Percentiles rank a stretch among this genome's conserved stretches.
phyloP scores from a whole-genome alignment of 1,284 basidiomycete species.

The Apiotrichum sp. region DNA sequence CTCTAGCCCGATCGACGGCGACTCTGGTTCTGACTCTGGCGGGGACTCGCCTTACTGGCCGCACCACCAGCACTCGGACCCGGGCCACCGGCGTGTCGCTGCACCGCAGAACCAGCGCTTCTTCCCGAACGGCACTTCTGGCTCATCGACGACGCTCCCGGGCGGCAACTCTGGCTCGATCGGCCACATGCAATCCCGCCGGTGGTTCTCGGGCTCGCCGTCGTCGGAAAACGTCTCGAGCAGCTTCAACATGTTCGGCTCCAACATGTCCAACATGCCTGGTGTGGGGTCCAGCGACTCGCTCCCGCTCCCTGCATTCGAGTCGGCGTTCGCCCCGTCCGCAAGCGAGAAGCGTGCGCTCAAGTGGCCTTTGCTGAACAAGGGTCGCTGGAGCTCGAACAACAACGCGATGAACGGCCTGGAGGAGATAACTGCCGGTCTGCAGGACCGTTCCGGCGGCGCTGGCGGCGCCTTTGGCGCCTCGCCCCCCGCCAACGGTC shows the following conservation, averaged over 20 bases:
- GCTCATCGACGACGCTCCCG: constrained; percentile 8
- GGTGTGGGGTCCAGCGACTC: constrained; percentile 37
- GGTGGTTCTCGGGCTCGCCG: constrained; percentile 38
- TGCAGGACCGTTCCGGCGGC: constrained; percentile 7
- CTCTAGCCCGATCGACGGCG: constrained; percentile 1
- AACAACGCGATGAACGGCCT: constrained; percentile 8
- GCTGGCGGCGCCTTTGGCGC: neutral
- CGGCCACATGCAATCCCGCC: constrained; percentile 22
- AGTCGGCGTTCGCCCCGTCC: constrained; percentile 40
- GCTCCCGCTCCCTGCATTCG: constrained; percentile 17
- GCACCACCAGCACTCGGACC: neutral
- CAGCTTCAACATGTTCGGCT: constrained; percentile 22
- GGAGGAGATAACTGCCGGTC: constrained; percentile 14
- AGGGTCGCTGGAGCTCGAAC: constrained; percentile 22
- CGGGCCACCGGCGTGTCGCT: constrained; percentile 3
- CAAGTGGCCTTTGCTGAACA: constrained; percentile 39
- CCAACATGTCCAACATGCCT: neutral
- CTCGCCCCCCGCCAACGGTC: constrained; percentile 2
- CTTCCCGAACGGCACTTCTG: constrained; percentile 3
- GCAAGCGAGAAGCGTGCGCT: constrained; percentile 43
- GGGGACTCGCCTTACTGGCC: constrained; percentile 17
- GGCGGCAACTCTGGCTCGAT: constrained; percentile 1
- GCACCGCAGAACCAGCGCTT: constrained; percentile 4
- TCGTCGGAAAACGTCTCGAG: constrained; percentile 28
- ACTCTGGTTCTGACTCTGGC: constrained; percentile 29